Conservation (phyloP, 2,329 filamentous ascomycete species). For the Fonsecaea pedrosoi region DNA sequence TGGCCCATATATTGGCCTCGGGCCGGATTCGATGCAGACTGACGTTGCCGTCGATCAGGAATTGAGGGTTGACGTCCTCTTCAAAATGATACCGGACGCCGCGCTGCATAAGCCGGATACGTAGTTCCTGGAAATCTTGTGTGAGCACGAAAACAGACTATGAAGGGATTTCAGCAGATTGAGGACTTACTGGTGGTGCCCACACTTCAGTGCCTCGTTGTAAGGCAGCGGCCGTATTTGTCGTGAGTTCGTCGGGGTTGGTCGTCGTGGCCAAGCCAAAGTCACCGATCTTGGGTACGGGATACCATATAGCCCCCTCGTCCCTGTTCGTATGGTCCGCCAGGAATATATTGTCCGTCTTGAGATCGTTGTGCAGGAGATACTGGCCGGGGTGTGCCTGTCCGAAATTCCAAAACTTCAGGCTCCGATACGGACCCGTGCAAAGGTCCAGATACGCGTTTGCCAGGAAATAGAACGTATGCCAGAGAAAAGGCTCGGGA, state of each 20-base stretch:
- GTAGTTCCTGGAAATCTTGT: neutral
- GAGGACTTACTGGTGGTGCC: conserved; percentile 11
- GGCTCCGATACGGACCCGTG: conserved; percentile 19
- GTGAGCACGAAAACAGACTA: neutral
- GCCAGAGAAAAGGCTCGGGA: conserved; percentile 36
- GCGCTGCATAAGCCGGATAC: conserved; percentile 1
- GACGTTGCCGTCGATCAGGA: conserved; percentile 2
- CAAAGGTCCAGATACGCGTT: conserved; percentile 23
- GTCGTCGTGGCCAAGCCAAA: conserved; percentile 33
- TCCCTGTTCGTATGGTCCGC: conserved; percentile 12
- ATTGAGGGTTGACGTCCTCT: conserved; percentile 1
- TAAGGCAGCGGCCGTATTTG: conserved; percentile 5
- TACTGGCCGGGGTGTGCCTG: conserved; percentile 11
- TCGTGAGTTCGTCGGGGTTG: conserved; percentile 2
- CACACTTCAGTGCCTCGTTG: conserved; percentile 11
- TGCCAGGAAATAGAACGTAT: conserved; percentile 30
- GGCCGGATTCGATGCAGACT: conserved; percentile 20
- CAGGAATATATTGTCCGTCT: conserved; percentile 28
- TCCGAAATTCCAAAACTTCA: conserved; percentile 19
- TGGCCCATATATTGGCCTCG: conserved; percentile 28
- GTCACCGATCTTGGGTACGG: conserved; percentile 32
- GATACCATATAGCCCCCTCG: conserved; percentile 18
- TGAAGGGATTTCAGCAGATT: neutral
- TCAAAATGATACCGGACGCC: conserved; percentile 7
- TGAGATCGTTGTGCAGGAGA: conserved; percentile 35